Conservation (phyloP, 768 basidiomycete genomes). For the Naganishia onofrii region DNA sequence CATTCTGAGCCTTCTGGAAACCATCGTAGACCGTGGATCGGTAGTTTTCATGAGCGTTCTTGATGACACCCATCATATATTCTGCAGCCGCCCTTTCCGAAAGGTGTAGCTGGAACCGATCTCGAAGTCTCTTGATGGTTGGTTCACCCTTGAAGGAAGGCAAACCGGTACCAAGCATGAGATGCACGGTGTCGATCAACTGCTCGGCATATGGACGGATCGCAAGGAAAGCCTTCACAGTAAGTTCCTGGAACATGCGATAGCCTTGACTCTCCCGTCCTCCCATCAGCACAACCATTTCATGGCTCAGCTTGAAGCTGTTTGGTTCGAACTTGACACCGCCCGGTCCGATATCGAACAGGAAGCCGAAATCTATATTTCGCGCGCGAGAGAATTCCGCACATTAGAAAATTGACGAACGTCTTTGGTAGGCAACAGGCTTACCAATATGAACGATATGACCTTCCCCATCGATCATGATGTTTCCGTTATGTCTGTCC, state of each 20-base stretch:
- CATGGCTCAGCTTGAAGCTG: conserved; percentile 97
- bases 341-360: conserved; percentile 64
- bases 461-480: conserved; percentile 98
- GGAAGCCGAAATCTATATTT: conserved; percentile 34
- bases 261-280: conserved; percentile 92
- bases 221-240: conserved; percentile 93
- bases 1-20: conserved; percentile 63
- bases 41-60: conserved; percentile 92
- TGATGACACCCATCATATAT: conserved; percentile 81
- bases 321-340: conserved; percentile 98
- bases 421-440: not conserved
- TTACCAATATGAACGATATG: conserved; percentile 93
- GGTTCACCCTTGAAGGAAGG: conserved; percentile 96
- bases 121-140: conserved; percentile 80
- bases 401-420: not conserved
- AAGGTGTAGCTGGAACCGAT: conserved; percentile 77
- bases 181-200: conserved; percentile 76
- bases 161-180: conserved; percentile 92
- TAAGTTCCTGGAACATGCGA: conserved; percentile 85
- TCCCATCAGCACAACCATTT: conserved; percentile 98
- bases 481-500: conserved; percentile 97
- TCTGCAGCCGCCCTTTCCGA: conserved; percentile 90
- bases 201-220: conserved; percentile 92
- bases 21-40: conserved; percentile 92
- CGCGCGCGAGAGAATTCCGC: conserved; percentile 31